phyloP scores from a whole-genome alignment of 2,329 filamentous ascomycete genomes.

The Cyclaneusma minus region DNA sequence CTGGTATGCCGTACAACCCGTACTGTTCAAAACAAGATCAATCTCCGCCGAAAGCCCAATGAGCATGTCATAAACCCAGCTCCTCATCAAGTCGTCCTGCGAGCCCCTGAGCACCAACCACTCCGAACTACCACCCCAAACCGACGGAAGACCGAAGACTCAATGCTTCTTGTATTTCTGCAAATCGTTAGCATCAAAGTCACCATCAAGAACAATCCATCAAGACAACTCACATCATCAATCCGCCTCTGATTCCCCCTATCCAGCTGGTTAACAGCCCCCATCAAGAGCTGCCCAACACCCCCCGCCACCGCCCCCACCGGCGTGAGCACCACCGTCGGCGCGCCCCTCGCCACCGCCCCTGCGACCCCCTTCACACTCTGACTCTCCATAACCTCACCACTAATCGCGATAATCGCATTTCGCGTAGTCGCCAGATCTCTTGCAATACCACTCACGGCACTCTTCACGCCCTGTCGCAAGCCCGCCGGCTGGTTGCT shows the following conservation, averaged over 20 bases:
- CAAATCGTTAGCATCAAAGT: slow-evolving; percentile 2
- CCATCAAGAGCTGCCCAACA: slow-evolving; percentile 76
- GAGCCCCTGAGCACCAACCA: no score
- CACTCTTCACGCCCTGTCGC: slow-evolving; percentile 69
- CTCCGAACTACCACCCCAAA: no score
- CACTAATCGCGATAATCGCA: slow-evolving; percentile 87
- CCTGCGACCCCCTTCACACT: slow-evolving; percentile 67
- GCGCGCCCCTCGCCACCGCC: slow-evolving; percentile 66
- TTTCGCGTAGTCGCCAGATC: slow-evolving; percentile 80
- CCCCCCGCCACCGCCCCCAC: slow-evolving; percentile 83
- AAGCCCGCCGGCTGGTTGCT: slow-evolving; percentile 88
- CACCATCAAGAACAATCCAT: slow-evolving; percentile 13
- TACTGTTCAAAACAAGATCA: no score
- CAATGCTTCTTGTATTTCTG: slow-evolving; percentile 22
- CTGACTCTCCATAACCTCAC: slow-evolving; percentile 75
- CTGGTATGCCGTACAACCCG: no score
- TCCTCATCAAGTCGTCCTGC: no score
- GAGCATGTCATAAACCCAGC: no score
- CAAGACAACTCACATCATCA: slow-evolving; percentile 65
- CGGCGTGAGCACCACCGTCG: slow-evolving; percentile 84
- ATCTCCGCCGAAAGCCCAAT: no score
- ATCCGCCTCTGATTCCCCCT: slow-evolving; percentile 64
- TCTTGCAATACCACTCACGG: slow-evolving; percentile 66
- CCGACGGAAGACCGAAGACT: no score
- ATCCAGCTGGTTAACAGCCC: slow-evolving; percentile 84